Percentiles rank a stretch among this genome's conserved stretches.
Evolutionary conservation across 2,329 filamentous ascomycete genomes (phyloP).

Genomic region (Elsinoe ampelina): DNA sequence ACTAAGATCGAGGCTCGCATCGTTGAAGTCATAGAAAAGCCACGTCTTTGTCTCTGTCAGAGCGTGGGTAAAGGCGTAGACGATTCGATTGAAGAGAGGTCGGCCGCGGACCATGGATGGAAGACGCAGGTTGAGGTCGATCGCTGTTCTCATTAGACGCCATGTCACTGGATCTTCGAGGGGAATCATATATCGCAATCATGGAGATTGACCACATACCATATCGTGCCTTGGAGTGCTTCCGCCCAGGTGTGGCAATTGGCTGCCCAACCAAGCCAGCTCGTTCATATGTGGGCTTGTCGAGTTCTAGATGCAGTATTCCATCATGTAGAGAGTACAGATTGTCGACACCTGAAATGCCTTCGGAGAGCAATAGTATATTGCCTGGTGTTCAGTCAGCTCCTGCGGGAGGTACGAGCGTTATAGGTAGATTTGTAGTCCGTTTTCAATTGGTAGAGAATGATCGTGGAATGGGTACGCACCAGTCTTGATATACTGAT

Average conservation of each 20-base stretch:
- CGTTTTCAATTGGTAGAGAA: neutral
- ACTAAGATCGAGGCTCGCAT: neutral
- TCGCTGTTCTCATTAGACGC: conserved; percentile 42
- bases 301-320: conserved; percentile 65
- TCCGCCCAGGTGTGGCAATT: conserved; percentile 47
- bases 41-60: conserved; percentile 60
- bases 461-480: conserved; percentile 16
- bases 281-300: conserved; percentile 72
- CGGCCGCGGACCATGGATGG: conserved; percentile 75
- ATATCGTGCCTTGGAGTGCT: conserved; percentile 63
- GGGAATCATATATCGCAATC: neutral
- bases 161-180: too few relatives aligned
- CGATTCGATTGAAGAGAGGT: conserved; percentile 68
- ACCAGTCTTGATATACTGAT: conserved; percentile 75
- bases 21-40: conserved; percentile 61
- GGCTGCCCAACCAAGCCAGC: conserved; percentile 70
- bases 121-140: conserved; percentile 65
- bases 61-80: conserved; percentile 71
- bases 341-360: conserved; percentile 59
- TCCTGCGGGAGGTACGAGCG: neutral
- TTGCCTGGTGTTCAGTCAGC: conserved; percentile 46
- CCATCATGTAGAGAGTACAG: conserved; percentile 64
- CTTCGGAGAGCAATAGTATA: conserved; percentile 75
- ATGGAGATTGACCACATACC: conserved; percentile 39
- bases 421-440: neutral